Base-by-base conservation (phyloP, 768 basidiomycete genomes). In the Boletus eberwhitei region DNA sequence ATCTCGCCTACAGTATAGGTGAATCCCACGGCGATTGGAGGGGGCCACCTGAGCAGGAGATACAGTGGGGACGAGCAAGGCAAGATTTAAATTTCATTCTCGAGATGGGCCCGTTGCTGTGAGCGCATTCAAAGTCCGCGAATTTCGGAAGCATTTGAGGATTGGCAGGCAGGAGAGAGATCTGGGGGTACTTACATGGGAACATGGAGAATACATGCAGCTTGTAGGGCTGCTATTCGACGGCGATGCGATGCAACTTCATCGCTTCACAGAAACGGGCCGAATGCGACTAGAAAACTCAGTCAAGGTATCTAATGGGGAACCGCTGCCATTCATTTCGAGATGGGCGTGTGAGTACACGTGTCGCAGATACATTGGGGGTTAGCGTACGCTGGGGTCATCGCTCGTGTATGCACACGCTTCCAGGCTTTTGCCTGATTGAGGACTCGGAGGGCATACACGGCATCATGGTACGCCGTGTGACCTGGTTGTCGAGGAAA, bases 261-360 rank as follows among this genome's bases (percentile, higher is more conserved):
- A 40, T 61, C 42, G 50, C 53, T 55, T 63, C 63, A 57, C 63
- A 53, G 19, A 26, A 31, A 50, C 21, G 59, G 50, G 40, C 40
- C 57, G 39, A 48, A 50, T 35, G 47, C 39, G 53, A 54, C 38
- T 43, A 43, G 46, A 35, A 42, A 53, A 29, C 52, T 38, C 37
- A 37, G 48, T 48, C 47, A 45, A 35, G 24, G 40, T 17, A 47
- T 63, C 49, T 41, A 57, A 57, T 55, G 64, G 61, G 62, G 59
- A 52, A 53, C 52, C 49, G 61, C 63, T 70, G 68, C 64, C 68
- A 56, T 60, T 58, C 58, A 61, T 56, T 58, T 57, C 38, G 55
- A 59, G 57, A 58, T 63, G 65, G 52, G 59, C 68, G 70, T 70
- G 68, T 61, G 70, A 70, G 61, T 43, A 69, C 68, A 70, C 68